These are phyloP conservation scores for Hymenoscyphus albidus DNA, from an alignment of 2,329 filamentous ascomycete species.

Conservation along the genomic window DNA sequence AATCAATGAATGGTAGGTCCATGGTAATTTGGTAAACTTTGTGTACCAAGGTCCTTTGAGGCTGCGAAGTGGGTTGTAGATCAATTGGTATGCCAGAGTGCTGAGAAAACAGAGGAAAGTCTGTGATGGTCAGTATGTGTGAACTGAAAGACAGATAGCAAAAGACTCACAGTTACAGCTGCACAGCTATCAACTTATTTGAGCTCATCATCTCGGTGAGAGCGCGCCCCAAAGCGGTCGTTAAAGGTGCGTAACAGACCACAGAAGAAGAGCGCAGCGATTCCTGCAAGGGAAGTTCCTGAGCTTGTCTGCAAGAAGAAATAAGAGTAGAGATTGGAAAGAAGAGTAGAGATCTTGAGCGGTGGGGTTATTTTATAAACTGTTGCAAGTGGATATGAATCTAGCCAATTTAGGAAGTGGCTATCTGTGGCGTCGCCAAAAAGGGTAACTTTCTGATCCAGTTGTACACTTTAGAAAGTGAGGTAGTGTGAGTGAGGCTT, in stretches of 20 bases:
- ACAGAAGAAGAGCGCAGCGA: background rate
- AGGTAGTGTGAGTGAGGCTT: background rate
- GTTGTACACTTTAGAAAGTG: background rate
- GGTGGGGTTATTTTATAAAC: too few species aligned
- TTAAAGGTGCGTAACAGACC: background rate
- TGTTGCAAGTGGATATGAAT: too few species aligned
- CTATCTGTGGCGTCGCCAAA: background rate
- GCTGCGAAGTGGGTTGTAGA: conserved; percentile 23
- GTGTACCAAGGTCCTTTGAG: conserved; percentile 22
- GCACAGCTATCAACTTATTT: background rate
- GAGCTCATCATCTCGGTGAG: background rate
- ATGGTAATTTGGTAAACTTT: background rate
- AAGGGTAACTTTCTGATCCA: background rate
- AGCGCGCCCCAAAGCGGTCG: background rate
- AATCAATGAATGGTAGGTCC: background rate
- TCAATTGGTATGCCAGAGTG: background rate
- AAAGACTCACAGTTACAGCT: background rate
- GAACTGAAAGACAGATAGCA: background rate
- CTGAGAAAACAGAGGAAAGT: background rate
- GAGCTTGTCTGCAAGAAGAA: background rate
- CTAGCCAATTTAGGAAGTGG: too few species aligned
- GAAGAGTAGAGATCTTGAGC: background rate
- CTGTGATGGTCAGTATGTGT: background rate
- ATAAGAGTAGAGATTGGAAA: background rate
- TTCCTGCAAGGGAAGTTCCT: background rate